These are phyloP conservation scores for Pleoardoris graminearum DNA, from an alignment of 2,329 filamentous ascomycete genomes.

Conservation along the genomic window DNA sequence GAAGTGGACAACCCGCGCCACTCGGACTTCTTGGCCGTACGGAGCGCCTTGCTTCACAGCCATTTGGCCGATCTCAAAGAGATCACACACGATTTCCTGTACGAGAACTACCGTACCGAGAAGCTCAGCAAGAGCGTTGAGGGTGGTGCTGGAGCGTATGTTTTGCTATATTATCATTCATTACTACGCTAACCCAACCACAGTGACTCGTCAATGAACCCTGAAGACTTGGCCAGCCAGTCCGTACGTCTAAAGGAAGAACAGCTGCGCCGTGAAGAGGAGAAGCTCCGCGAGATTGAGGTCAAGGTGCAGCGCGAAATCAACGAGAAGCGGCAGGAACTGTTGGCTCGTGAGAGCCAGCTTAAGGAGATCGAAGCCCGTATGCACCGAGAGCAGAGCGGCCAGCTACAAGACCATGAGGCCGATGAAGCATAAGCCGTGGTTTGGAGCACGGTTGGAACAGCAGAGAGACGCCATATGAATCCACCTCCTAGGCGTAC, in stretches of 20 bases:
- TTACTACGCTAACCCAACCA: conserved; percentile 26
- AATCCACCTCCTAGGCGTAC: conserved; percentile 12
- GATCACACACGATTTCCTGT: conserved; percentile 99
- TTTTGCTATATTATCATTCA: conserved; percentile 36
- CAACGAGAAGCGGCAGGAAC: conserved; percentile 99
- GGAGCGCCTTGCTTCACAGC: conserved; percentile 94
- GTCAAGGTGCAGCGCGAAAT: conserved; percentile 99
- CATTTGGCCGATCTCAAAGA: conserved; percentile 98
- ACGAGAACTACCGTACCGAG: conserved; percentile 99
- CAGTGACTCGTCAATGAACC: conserved; percentile 89
- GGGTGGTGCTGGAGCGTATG: conserved; percentile 83
- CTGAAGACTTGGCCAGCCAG: conserved; percentile 93
- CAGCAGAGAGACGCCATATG: conserved; percentile 10
- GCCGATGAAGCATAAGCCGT: conserved; percentile 35
- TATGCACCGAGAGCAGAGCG: conserved; percentile 83
- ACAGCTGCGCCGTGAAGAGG: conserved; percentile 97
- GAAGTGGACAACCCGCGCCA: conserved; percentile 99
- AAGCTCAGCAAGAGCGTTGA: conserved; percentile 99
- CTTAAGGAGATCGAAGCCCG: conserved; percentile 97
- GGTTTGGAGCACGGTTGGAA: conserved; percentile 9
- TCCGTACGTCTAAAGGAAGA: conserved; percentile 99
- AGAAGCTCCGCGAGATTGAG: conserved; percentile 99
- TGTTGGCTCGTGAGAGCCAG: conserved; percentile 95
- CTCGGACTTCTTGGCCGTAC: conserved; percentile 96
- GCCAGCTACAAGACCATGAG: conserved; percentile 39